A percentile compares a stretch with the other conserved stretches of the same genome.
Conservation (phyloP, 73 alveolate genomes). For the Strombidium stylifer region DNA sequence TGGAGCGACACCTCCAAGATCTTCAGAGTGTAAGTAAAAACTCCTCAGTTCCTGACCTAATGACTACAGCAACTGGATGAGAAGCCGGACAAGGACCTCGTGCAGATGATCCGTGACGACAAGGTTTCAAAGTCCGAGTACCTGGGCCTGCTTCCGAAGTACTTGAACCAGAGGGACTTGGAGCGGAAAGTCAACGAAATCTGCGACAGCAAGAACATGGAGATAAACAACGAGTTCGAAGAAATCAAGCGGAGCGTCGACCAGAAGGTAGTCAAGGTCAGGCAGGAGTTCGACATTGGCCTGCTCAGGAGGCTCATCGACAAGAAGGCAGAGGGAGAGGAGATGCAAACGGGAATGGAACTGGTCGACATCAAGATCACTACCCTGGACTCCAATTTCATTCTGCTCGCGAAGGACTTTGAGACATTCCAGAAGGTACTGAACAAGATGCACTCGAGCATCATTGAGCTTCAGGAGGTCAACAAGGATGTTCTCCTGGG, state of each 20-base stretch:
- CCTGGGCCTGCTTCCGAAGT: constrained; percentile 7
- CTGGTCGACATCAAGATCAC: constrained; percentile 32
- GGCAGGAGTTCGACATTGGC: constrained; percentile 54
- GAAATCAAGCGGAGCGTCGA: constrained; percentile 17
- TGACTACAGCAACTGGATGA: constrained; percentile 26
- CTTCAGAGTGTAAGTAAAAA: no score
- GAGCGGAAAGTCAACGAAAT: constrained; percentile 7
- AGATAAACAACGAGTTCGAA: background rate
- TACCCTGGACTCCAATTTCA: constrained; percentile 17
- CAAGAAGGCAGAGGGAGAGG: constrained; percentile 36
- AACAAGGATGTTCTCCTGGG: constrained; percentile 45
- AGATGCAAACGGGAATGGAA: constrained; percentile 18
- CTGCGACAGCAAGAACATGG: background rate
- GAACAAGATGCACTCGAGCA: constrained; percentile 19
- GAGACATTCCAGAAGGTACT: constrained; percentile 33
- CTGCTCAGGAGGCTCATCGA: constrained; percentile 16
- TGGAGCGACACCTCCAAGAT: background rate
- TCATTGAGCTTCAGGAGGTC: constrained; percentile 34
- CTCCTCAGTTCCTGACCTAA: no score
- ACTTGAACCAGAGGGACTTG: constrained; percentile 11
- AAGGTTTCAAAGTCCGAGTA: constrained; percentile 25
- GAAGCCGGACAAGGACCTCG: constrained; percentile 15
- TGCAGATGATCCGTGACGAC: constrained; percentile 13
- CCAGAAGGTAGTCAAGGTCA: constrained; percentile 52
- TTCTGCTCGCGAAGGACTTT: constrained; percentile 48